Evolutionary conservation across 2,329 filamentous ascomycete genomes (phyloP), one percentile per base, ranked within the genome.

Genomic region (Cladosporium colombiae): DNA sequence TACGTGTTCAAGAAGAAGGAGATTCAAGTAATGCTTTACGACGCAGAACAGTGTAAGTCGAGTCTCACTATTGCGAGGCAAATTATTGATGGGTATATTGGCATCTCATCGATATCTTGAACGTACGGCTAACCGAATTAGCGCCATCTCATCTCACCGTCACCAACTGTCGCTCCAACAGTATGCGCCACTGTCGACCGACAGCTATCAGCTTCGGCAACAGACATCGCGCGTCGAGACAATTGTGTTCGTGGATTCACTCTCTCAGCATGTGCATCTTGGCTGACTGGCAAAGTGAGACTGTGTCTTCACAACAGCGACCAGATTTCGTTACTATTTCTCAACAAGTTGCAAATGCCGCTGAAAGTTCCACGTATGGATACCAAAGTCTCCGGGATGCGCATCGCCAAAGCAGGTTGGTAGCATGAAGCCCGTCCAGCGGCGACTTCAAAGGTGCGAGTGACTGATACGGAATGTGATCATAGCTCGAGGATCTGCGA

Each of bases 1-100:
- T 44, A 18, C 10, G 14, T 29, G 14, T 59, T 46, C 13, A 59
- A 44, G 56, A 59, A 59, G 35, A 59, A 46, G 7, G 56, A 59
- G 56, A 46, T 59, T 14, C 6, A 44, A 37, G 56, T 31, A 14
- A 59, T 46, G 56, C 5, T 59, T 4, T 27, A 18, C 3, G 35
- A 29, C n/a, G 37, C 46, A 37, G 56, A 59, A n/a, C 11, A 14
- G n/a, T 25, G 56, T 5, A 59, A 59, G 23, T 44, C 37, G 25
- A n/a, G 10, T n/a, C 56, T 59, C 7, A 25, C 46, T 5, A 7
- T 59, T n/a, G 35, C 56, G 4, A 21, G 23, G 35, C 56, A 59
- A 25, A 27, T 2, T 3, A 27, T 59, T 5, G 37, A 59, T 2
- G 14, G 21, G 56, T 59, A 59, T 18, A 37, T 40, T 31, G 18